These are phyloP conservation scores for Hemisphaericaspora xylanilytica DNA, from an alignment of 1,139 yeast species.

Conservation along the genomic window DNA sequence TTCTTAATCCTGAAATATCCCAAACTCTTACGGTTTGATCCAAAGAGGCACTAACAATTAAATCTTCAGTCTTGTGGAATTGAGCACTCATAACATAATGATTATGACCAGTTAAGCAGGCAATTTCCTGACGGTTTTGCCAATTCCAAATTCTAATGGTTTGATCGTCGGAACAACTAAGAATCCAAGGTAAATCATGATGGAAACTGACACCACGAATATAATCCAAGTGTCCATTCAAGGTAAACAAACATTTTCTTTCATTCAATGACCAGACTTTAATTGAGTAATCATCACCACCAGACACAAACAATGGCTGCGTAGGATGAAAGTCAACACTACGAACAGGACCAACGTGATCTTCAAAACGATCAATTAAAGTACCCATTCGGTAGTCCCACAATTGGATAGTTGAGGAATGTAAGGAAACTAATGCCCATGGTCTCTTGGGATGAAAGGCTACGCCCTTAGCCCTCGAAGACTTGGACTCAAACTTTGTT, in stretches of 20 bases:
- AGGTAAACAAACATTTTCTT: slow-evolving; percentile 85
- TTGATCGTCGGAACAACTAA: slow-evolving; percentile 96
- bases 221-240: slow-evolving; percentile 92
- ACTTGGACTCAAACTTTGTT: slow-evolving; percentile 97
- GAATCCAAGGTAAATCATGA: slow-evolving; percentile 95
- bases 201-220: slow-evolving; percentile 94
- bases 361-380: slow-evolving; percentile 91
- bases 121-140: slow-evolving; percentile 98
- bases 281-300: slow-evolving; percentile 95
- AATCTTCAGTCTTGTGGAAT: slow-evolving; percentile 94
- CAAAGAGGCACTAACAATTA: slow-evolving; percentile 90
- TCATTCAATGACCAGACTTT: slow-evolving; percentile 96
- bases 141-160: slow-evolving; percentile 99
- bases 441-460: slow-evolving; percentile 98
- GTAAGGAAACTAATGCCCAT: slow-evolving; percentile 93
- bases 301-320: slow-evolving; percentile 94
- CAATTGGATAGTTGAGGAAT: slow-evolving; percentile 90
- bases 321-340: slow-evolving; percentile 96
- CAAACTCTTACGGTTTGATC: slow-evolving; percentile 99
- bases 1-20: slow-evolving; percentile 95
- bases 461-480: slow-evolving; percentile 97
- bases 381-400: slow-evolving; percentile 99
- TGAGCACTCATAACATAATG: slow-evolving; percentile 98
- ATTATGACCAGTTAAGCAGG: slow-evolving; percentile 96
- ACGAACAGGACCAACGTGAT: slow-evolving; percentile 97